Percentiles rank a stretch among this genome's conserved stretches.
These are phyloP conservation scores for Colletotrichum brevisporum DNA, from an alignment of 2,329 filamentous ascomycete species.

Conservation along the genomic window DNA sequence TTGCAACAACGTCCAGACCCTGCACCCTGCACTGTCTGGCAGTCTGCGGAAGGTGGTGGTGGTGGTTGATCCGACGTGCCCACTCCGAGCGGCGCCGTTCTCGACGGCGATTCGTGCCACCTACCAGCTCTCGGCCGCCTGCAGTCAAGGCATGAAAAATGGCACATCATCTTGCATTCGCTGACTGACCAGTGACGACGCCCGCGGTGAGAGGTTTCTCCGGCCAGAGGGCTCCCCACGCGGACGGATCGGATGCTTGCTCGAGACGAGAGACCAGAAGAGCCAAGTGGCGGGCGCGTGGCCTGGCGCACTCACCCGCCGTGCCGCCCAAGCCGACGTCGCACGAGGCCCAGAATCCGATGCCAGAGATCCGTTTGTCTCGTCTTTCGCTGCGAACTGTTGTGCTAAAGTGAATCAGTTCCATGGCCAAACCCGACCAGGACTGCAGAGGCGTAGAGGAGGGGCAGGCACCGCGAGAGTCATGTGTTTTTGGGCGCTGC, in stretches of 20 bases:
- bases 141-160: constrained; percentile 44
- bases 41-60: constrained; percentile 5
- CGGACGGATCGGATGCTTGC: constrained; percentile 11
- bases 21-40: constrained; percentile 16
- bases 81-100: constrained; percentile 29
- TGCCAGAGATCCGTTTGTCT: constrained; percentile 25
- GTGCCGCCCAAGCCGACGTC: constrained; percentile 16
- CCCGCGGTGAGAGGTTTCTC: constrained; percentile 12
- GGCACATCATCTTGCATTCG: constrained; percentile 41
- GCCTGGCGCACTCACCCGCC: constrained; percentile 26
- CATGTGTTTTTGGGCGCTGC: constrained; percentile 5
- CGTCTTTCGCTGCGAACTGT: constrained; percentile 36
- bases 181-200: constrained; percentile 19
- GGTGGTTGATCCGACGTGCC: constrained; percentile 29
- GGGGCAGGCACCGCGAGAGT: constrained; percentile 13
- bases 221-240: constrained; percentile 15
- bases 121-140: constrained; percentile 32
- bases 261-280: neutral
- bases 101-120: constrained; percentile 37
- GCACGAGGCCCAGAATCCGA: constrained; percentile 20
- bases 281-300: constrained; percentile 20
- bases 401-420: constrained; percentile 37
- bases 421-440: constrained; percentile 23
- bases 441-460: neutral
- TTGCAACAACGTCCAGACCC: constrained; percentile 24